Base-by-base conservation (phyloP, 2,329 filamentous ascomycete species). In the Beauveria bassiana region DNA sequence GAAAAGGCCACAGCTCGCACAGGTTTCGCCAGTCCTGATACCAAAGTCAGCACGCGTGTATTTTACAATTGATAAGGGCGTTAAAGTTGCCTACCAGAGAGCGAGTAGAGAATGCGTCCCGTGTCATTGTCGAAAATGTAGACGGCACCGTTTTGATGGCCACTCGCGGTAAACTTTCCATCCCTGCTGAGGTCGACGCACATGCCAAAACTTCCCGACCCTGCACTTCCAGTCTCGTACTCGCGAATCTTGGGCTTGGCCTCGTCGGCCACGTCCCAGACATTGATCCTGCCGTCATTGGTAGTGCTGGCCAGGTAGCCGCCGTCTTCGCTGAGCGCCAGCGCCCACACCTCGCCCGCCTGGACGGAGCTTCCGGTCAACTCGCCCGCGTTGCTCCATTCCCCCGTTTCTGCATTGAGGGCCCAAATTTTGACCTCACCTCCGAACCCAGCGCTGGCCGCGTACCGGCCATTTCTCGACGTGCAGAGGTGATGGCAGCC, bases 81-180 rank as follows among this genome's bases (percentile, higher is more conserved):
- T 16, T 5, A 53, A 26, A 24, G 26, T 28, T 20, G 18, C 80
- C 64, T 77, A 90, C 90, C 88, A 60, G 91, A 87, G 26, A 99
- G 79, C 8, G 91, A 95, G 74, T 96, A 93, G 14, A 90, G 80
- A 68, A 99, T 85, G 59, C 91, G 85, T 3, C 91, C 90, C 0
- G 89, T 91, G 67, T 92, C 88, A 69, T 96, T 98, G 78, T 92
- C 93, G 81, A 98, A 99, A 64, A 99, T 86, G 76, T 97, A 97
- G 65, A 98, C 84, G 14, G 86, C 87, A 18, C 95, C 95, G 69
- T 90, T 96, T 72, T 96, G 90, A 75, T 99, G 93, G 0, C 95
- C 95, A 58, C 89, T 96, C 4, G 93, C 93, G 34, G 93, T 96
- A 73, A 91, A 89, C 65, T 85, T 87, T 59, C 93, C 93, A 73